Percentiles rank a stretch among this genome's conserved stretches.
phyloP scores from a whole-genome alignment of 345 rosid genomes.

The Boechera stricta region DNA sequence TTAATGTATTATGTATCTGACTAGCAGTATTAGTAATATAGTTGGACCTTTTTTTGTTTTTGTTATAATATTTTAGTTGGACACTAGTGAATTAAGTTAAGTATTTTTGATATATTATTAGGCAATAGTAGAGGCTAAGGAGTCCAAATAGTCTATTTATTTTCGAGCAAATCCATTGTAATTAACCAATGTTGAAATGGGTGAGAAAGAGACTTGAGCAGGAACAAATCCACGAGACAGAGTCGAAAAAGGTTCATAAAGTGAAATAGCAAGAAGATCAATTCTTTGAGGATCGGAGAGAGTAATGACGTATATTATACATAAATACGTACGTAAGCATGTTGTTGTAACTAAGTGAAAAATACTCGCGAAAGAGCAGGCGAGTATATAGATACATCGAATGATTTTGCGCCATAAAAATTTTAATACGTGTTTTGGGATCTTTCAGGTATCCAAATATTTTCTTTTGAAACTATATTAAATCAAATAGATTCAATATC shows the following conservation, averaged over 20 bases:
- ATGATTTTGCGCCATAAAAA: no score
- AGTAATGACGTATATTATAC: no score
- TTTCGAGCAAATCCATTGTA: no score
- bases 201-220: no score
- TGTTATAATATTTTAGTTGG: not conserved
- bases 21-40: not conserved
- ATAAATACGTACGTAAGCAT: not conserved
- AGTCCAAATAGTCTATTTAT: not conserved
- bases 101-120: not conserved
- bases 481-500: no score
- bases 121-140: constrained; percentile 4
- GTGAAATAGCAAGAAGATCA: not conserved
- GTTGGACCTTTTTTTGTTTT: not conserved
- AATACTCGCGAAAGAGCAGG: not conserved
- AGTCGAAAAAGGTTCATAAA: not conserved
- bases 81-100: not conserved
- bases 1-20: not conserved
- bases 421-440: no score
- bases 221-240: no score
- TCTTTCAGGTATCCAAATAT: no score
- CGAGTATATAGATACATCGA: not conserved
- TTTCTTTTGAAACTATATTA: no score
- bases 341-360: not conserved
- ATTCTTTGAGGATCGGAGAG: no score
- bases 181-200: no score